Base-by-base conservation (phyloP, 169 alveolate genomes). In the Plasmodium berghei region DNA sequence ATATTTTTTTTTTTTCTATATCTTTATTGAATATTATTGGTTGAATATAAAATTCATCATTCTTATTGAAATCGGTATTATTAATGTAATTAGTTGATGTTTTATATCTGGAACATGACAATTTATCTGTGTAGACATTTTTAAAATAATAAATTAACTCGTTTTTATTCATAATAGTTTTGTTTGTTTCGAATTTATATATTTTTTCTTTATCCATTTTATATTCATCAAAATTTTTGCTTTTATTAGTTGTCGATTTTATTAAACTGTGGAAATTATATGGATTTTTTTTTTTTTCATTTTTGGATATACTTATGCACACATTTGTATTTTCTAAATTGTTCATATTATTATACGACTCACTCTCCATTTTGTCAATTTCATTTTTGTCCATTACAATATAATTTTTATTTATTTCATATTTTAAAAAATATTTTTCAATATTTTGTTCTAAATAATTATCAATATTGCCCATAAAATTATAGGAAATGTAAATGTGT, bases 351-450 rank as follows among this genome's bases (percentile, higher is more conserved):
- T 52, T 16, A 52, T 52, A 52, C 6, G 59, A 2, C 59, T 14
- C 9, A 14, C 20, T 16, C n/a, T 6, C 59, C 48, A n/a, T 48
- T 34, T 55, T 42, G 14, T 61, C 9, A 22, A 61, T 9, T 26
- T 9, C 48, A 9, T 28, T 55, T 14, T 64, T 63, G 26, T 22
- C 24, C n/a, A 64, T 46, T 63, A 77, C 49, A 9, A 14, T 8
- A 63, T 63, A 62, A 45, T 77, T 77, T 45, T 48, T 24, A 45
- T 58, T 58, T n/a, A 18, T 63, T 49, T 77, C 89, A 45, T 49
- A 77, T 6, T 34, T 46, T 24, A 77, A 64, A 77, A 77, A 77
- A 58, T 77, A 42, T 10, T 54, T 49, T 64, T 77, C 89, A 28
- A 77, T 6, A 5, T 63, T 52, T 24, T 40, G 63, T 9, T 77